These are phyloP conservation scores for Venturia oleaginea DNA, from an alignment of 2,329 filamentous ascomycete genomes.

Conservation along the genomic window DNA sequence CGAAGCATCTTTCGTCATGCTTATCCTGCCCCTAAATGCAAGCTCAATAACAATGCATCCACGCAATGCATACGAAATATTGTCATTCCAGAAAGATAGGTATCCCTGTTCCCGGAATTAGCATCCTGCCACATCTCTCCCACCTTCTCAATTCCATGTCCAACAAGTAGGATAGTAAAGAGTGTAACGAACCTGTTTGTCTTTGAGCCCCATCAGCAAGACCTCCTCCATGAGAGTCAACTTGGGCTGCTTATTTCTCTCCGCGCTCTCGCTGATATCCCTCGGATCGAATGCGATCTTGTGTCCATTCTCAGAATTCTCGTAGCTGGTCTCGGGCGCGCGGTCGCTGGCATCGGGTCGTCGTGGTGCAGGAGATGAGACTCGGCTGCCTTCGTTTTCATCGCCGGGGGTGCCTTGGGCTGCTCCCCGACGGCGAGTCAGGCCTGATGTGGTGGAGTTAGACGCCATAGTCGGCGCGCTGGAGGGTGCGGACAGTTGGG, in stretches of 20 bases:
- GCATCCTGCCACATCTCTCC: neutral
- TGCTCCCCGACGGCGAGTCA: slow-evolving; percentile 60
- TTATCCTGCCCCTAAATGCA: slow-evolving; percentile 89
- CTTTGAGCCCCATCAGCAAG: slow-evolving; percentile 87
- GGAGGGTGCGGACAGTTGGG: slow-evolving; percentile 13
- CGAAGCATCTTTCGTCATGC: slow-evolving; percentile 95
- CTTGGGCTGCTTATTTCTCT: slow-evolving; percentile 96
- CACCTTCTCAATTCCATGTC: neutral
- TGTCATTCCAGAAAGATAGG: slow-evolving; percentile 99
- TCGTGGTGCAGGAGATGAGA: slow-evolving; percentile 55
- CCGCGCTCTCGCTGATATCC: slow-evolving; percentile 93
- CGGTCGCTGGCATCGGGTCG: slow-evolving; percentile 46
- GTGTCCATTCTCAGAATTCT: slow-evolving; percentile 86
- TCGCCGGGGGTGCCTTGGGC: slow-evolving; percentile 48
- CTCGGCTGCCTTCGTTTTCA: slow-evolving; percentile 54
- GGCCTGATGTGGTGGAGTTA: slow-evolving; percentile 54
- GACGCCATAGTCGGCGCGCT: slow-evolving; percentile 44
- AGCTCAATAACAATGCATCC: slow-evolving; percentile 98
- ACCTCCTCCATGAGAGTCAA: slow-evolving; percentile 98
- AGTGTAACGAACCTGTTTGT: slow-evolving; percentile 72
- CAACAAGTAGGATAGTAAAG: neutral
- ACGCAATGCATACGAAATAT: slow-evolving; percentile 94
- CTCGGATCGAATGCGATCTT: slow-evolving; percentile 97
- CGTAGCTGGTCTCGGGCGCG: slow-evolving; percentile 71
- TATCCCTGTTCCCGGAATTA: slow-evolving; percentile 58